Base-by-base conservation (phyloP, 805 yeast genomes). In the Saccharomycopsis sp. region DNA sequence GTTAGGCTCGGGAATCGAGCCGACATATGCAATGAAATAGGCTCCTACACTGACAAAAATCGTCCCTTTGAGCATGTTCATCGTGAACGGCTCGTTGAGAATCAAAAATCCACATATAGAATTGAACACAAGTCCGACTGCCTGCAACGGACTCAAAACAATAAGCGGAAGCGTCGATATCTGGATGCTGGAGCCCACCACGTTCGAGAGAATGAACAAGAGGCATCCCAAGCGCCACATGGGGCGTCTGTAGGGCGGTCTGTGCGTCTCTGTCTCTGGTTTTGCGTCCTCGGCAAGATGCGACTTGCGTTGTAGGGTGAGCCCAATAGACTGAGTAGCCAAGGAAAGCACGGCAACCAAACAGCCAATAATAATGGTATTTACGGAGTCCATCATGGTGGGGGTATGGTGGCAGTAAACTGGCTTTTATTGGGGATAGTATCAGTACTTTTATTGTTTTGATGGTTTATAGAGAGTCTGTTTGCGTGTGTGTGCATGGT, bases 111-210 rank as follows among this genome's bases (percentile, higher is more conserved):
- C 88, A 65, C 89, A 80, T 1, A 88, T 69, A 0, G 94, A 82
- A 70, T 91, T 91, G 75, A 91, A 90, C 1, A 90, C 91, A n/a
- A 91, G 75, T 0, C 97, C 96, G 23, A 85, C 82, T 24, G 95
- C 89, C 68, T 90, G 97, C 56, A 90, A 71, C 0, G 97, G 96
- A 23, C 91, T 84, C 58, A 90, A 70, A 1, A 91, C 78, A 50
- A 89, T 85, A 60, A 91, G 73, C 0, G 97, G 97, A 48, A 90
- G 73, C 1, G 96, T 86, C 0, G 94, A 81, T 44, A 91, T 82
- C 71, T 91, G 97, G 24, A 90, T 85, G 18, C 87, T 75, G 1
- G 94, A 85, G 1, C 97, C 97, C 47, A 89, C 72, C 1, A 91
- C 72, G 64, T 90, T 91, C 46, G 96, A 83, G 2, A 80, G 66